These are phyloP conservation scores for Umbelopsis sp. DNA, from an alignment of 192 early-diverging fungal species.

Conservation along the genomic window DNA sequence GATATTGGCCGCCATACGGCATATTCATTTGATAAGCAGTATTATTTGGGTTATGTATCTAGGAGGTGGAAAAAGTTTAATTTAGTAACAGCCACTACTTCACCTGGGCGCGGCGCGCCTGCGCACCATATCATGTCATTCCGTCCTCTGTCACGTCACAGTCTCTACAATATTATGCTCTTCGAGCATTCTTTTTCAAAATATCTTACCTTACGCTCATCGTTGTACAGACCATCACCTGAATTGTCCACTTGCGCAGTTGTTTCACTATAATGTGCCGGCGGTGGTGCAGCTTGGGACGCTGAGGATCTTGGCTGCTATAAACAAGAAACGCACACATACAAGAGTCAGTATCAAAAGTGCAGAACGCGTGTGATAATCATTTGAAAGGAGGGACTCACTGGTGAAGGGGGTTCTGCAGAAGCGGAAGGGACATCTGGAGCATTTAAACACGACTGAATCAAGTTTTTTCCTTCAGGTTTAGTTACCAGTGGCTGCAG, in stretches of 20 bases:
- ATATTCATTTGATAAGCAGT: slow-evolving; percentile 12
- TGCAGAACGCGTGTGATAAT: not conserved
- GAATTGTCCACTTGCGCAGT: not conserved
- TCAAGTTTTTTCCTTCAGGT: slow-evolving; percentile 88
- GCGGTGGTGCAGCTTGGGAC: not conserved
- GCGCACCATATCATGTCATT: too few species aligned
- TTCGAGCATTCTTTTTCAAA: not conserved
- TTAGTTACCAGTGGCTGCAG: slow-evolving; percentile 91
- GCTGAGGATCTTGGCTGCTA: slow-evolving; percentile 6
- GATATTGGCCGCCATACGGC: slow-evolving; percentile 4
- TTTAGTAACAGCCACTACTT: not conserved
- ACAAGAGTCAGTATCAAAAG: not conserved
- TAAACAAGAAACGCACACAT: not conserved
- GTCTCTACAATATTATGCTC: too few species aligned
- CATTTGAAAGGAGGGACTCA: not conserved
- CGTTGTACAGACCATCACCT: not conserved
- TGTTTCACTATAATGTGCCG: not conserved
- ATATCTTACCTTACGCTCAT: slow-evolving; percentile 3
- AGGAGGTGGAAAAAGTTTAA: not conserved
- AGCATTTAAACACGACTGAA: slow-evolving; percentile 89
- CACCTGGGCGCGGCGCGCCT: too few species aligned
- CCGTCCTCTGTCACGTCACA: not conserved
- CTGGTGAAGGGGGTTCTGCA: slow-evolving; percentile 1
- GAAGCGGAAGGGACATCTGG: slow-evolving; percentile 52
- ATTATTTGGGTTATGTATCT: not conserved